Conservation (phyloP, 2,329 filamentous ascomycete genomes). For the Pyrenophora graminea region DNA sequence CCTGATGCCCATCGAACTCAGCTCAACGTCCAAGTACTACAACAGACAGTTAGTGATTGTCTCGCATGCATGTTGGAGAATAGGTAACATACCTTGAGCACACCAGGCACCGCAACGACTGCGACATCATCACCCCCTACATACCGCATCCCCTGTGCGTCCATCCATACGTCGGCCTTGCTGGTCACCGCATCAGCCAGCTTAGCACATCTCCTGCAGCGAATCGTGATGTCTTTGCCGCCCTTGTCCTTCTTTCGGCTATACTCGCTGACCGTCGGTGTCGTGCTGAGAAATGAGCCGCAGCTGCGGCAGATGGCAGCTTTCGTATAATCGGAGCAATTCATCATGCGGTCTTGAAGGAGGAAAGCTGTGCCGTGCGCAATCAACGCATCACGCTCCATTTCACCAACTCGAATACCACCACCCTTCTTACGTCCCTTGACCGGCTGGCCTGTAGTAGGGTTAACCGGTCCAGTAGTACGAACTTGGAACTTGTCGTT, state of each 20-base stretch:
- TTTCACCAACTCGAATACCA: constrained; percentile 98
- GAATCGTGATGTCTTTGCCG: constrained; percentile 69
- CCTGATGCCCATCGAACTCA: constrained; percentile 94
- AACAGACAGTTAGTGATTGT: too few relatives aligned
- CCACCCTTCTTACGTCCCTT: constrained; percentile 95
- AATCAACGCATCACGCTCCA: constrained; percentile 94
- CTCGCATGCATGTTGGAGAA: too few relatives aligned
- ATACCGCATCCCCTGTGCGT: constrained; percentile 82
- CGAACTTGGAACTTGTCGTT: constrained; percentile 98
- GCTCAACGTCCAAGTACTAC: constrained; percentile 83
- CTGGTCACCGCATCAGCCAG: constrained; percentile 54
- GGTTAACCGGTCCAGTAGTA: constrained; percentile 90
- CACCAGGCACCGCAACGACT: constrained; percentile 88
- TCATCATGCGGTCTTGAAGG: constrained; percentile 92
- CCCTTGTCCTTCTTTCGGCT: constrained; percentile 65
- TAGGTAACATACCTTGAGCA: constrained; percentile 61
- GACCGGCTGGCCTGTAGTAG: constrained; percentile 91
- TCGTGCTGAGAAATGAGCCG: constrained; percentile 87
- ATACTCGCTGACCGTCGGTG: constrained; percentile 67
- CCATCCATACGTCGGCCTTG: constrained; percentile 82
- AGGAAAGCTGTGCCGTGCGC: constrained; percentile 95
- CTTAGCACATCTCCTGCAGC: constrained; percentile 78
- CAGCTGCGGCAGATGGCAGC: constrained; percentile 89
- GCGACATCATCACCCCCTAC: constrained; percentile 89
- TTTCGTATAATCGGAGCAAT: constrained; percentile 91